Evolutionary conservation across 2,329 filamentous ascomycete genomes (phyloP).

Genomic region (Rutstroemia sp.): DNA sequence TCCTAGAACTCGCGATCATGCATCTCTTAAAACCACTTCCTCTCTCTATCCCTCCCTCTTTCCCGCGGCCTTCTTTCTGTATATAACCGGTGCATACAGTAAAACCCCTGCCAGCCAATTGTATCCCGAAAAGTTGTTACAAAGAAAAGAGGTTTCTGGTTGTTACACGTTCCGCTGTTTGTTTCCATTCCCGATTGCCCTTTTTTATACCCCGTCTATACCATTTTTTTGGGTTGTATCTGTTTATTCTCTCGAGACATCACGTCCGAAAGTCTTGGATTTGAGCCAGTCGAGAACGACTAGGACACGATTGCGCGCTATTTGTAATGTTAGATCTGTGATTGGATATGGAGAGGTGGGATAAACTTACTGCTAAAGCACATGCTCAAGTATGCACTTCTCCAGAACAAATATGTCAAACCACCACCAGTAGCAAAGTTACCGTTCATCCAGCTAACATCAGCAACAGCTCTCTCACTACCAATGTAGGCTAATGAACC

Average conservation of each 20-base stretch:
- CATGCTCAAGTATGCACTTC: conserved; percentile 97
- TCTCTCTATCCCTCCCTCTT: too few relatives aligned
- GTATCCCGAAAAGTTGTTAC: too few relatives aligned
- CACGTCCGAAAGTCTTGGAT: conserved; percentile 91
- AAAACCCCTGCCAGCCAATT: too few relatives aligned
- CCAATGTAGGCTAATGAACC: conserved; percentile 96
- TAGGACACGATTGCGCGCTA: conserved; percentile 87
- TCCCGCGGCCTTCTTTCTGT: too few relatives aligned
- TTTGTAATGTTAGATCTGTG: conserved; percentile 17
- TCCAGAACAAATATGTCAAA: conserved; percentile 97
- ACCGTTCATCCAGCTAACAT: conserved; percentile 94
- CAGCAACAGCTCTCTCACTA: conserved; percentile 93
- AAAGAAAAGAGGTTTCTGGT: too few relatives aligned
- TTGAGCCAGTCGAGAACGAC: conserved; percentile 95
- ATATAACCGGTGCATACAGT: too few relatives aligned
- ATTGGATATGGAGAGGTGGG: not conserved
- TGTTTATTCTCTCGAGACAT: conserved; percentile 74
- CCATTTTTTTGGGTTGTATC: not conserved
- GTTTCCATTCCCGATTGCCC: not conserved
- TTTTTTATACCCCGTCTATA: not conserved
- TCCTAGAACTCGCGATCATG: too few relatives aligned
- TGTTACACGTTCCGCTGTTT: too few relatives aligned
- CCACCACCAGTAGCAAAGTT: conserved; percentile 91
- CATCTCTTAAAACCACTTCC: too few relatives aligned
- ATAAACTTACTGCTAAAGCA: conserved; percentile 90